A percentile compares a stretch with the other conserved stretches of the same genome.
phyloP scores from a whole-genome alignment of 768 basidiomycete genomes.

The Postia placenta region DNA sequence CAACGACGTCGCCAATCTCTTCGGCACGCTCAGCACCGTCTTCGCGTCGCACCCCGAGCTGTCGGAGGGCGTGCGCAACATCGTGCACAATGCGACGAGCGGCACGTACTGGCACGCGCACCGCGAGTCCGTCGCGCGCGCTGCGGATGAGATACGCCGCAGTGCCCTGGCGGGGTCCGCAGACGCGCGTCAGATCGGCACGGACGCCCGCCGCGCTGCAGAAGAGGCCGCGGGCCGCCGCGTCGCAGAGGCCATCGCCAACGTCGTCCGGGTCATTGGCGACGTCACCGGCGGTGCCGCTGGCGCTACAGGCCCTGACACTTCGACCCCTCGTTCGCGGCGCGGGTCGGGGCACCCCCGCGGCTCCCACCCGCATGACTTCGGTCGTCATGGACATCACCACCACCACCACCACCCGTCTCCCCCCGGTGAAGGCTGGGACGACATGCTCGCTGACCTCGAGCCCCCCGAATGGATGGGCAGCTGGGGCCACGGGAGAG shows the following conservation, averaged over 20 bases:
- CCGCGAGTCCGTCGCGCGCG: conserved; percentile 50
- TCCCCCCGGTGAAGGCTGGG: neutral
- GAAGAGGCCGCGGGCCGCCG: conserved; percentile 63
- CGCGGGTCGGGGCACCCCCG: neutral
- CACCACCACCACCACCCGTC: neutral
- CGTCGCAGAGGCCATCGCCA: conserved; percentile 57
- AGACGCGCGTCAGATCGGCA: conserved; percentile 33
- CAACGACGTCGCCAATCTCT: conserved; percentile 56
- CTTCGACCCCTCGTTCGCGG: conserved; percentile 16
- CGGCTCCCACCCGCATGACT: neutral
- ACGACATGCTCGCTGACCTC: neutral
- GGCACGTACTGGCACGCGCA: conserved; percentile 69
- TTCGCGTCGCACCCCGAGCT: conserved; percentile 66
- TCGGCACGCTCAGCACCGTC: conserved; percentile 49
- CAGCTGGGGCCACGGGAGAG: too few relatives aligned
- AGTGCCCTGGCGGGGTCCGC: conserved; percentile 29
- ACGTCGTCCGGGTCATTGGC: conserved; percentile 51
- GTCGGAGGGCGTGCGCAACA: conserved; percentile 58
- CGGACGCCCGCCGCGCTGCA: conserved; percentile 38
- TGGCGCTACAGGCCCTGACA: conserved; percentile 8
- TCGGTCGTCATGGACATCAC: neutral
- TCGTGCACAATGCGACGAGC: conserved; percentile 52
- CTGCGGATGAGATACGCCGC: conserved; percentile 48
- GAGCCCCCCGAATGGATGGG: too few relatives aligned
- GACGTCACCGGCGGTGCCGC: conserved; percentile 16